These are phyloP conservation scores for Raddia guianensis DNA, from an alignment of 176 grass and related monocot species.

Conservation along the genomic window DNA sequence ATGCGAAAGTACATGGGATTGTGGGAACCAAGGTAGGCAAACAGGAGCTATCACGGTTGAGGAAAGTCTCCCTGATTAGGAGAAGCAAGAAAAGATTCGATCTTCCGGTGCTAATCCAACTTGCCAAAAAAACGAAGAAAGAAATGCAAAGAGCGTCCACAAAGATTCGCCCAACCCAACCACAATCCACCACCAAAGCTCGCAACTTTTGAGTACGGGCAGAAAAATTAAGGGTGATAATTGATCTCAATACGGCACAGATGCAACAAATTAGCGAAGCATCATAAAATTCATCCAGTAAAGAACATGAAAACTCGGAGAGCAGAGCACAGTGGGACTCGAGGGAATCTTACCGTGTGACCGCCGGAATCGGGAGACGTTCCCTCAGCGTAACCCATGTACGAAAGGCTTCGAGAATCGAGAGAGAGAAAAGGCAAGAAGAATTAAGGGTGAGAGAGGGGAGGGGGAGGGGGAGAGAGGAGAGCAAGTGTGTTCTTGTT, in stretches of 20 bases:
- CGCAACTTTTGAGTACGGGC: not conserved
- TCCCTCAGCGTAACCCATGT: conserved; percentile 38
- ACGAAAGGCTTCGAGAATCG: conserved; percentile 17
- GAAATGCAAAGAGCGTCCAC: not conserved
- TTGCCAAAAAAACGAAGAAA: not conserved
- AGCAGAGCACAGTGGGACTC: not conserved
- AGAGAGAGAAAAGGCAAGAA: not conserved
- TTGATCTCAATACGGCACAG: not conserved
- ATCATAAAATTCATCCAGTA: not conserved
- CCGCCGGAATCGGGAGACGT: conserved; percentile 20
- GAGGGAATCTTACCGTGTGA: conserved; percentile 27
- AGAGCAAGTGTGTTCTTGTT: not conserved
- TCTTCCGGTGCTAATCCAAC: conserved; percentile 7
- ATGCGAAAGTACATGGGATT: conserved; percentile 1
- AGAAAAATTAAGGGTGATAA: not conserved
- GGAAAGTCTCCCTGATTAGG: not conserved
- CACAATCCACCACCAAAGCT: not conserved
- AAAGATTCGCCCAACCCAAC: conserved; percentile 24
- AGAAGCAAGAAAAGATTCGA: conserved; percentile 10
- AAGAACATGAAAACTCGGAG: not conserved
- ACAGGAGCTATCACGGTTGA: not conserved
- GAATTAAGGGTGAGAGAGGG: too few species aligned
- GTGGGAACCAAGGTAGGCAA: conserved; percentile 20
- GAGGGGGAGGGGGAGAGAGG: not conserved
- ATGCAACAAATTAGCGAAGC: conserved; percentile 13